Conservation (phyloP, 1,139 yeast species). For the Magnusiomyces tetraspermus region DNA sequence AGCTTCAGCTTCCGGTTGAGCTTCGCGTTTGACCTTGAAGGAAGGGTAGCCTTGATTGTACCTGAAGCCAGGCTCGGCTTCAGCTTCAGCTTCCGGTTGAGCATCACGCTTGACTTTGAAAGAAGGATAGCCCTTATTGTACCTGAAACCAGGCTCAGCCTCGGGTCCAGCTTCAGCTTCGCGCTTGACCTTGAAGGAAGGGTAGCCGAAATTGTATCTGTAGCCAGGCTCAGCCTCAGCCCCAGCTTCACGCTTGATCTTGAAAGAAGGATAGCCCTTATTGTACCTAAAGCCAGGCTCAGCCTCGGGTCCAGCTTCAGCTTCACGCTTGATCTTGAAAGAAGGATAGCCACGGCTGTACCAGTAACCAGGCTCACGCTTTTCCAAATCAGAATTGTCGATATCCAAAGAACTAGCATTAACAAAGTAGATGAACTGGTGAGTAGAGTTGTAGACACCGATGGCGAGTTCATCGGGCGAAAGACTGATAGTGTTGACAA, state of each 20-base stretch:
- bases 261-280: too few relatives aligned
- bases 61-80: neutral
- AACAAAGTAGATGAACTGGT: neutral
- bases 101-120: neutral
- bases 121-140: too few relatives aligned
- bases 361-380: neutral
- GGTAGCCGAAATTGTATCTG: too few relatives aligned
- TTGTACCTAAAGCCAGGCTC: too few relatives aligned
- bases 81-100: neutral
- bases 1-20: neutral
- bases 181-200: too few relatives aligned
- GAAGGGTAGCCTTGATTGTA: too few relatives aligned
- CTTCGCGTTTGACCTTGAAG: too few relatives aligned
- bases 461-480: neutral
- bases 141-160: too few relatives aligned
- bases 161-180: too few relatives aligned
- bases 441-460: neutral
- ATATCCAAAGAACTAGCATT: neutral
- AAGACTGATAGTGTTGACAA: neutral
- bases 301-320: too few relatives aligned
- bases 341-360: constrained; percentile 1
- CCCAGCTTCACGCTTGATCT: too few relatives aligned
- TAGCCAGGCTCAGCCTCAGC: too few relatives aligned
- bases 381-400: neutral
- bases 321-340: neutral